Evolutionary conservation across 2,329 filamentous ascomycete genomes (phyloP), one percentile per base, ranked within the genome.

Genomic region (Pseudogymnoascus sp.): DNA sequence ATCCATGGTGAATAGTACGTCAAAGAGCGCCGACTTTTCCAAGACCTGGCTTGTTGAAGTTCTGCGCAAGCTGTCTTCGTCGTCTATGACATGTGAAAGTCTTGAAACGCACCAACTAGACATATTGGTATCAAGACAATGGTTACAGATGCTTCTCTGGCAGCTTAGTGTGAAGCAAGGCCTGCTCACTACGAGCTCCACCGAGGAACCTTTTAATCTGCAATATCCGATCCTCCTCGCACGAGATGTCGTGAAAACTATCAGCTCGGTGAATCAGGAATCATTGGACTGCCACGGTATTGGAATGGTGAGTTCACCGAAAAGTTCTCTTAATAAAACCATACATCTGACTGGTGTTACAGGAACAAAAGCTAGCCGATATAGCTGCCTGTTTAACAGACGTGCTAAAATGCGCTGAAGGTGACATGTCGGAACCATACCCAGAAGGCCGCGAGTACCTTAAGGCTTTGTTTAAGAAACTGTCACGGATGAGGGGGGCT

Each of bases 41-140:
- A 55, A 55, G 48, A 55, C 48, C 5, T 55, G 48, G 48, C 48
- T 55, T 31, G 48, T 55, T 55, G 48, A 55, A 55, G 48, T 55
- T 33, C 48, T 55, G 5, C 27, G 29, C 27, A 55, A 55, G 29
- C 48, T 55, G 27, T 9, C 27, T 31, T 27, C 48, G 9, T 31
- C 29, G 5, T 55, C 48, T 18, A 18, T 55, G 29, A 12, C 48
- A 33, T 55, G 7, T 18, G 48, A 55, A 33, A 55, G 27, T 9
- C 48, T 55, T 12, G 48, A 55, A 33, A 55, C 48, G 48, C 48
- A 55, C 48, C 48, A 55, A 18, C 29, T 55, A 7, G 48, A 55
- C 48, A 55, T 55, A n/a, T 55, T 55, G 27, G 48, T 55, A 55
- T 55, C 48, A 33, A 55, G 29, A 33, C 48, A 55, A 15, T 55